Evolutionary conservation across 257 asterid genomes (phyloP).

Genomic region (Capsicum pubescens): DNA sequence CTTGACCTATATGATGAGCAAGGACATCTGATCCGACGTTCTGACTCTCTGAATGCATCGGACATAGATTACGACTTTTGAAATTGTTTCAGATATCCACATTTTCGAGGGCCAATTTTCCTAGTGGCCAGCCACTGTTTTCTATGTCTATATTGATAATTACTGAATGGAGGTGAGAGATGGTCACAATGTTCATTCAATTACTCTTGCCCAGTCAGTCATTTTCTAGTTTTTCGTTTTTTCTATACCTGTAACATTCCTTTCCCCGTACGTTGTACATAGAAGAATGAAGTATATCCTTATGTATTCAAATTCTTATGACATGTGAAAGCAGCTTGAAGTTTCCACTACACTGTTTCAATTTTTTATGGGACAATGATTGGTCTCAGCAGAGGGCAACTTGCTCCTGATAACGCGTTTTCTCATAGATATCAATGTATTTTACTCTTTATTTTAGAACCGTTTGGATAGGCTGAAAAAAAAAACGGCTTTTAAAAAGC

Average conservation of each 20-base stretch:
- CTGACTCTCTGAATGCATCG: constrained; percentile 61
- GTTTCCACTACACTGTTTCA: constrained; percentile 1
- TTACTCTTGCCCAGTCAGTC: constrained; percentile 14
- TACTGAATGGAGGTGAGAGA: constrained; percentile 19
- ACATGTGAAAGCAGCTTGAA: constrained; percentile 15
- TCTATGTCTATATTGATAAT: constrained; percentile 17
- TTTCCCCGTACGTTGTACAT: constrained; percentile 32
- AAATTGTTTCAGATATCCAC: constrained; percentile 21
- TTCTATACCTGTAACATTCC: constrained; percentile 8
- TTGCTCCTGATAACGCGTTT: not conserved
- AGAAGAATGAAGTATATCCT: constrained; percentile 25
- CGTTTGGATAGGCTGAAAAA: too few species aligned
- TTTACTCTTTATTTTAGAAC: not conserved
- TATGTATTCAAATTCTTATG: constrained; percentile 4
- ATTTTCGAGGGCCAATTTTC: constrained; percentile 36
- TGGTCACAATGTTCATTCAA: constrained; percentile 25
- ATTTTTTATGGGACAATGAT: constrained; percentile 11
- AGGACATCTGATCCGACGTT: constrained; percentile 60
- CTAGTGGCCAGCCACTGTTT: not conserved
- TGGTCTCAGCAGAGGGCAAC: not conserved
- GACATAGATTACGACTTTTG: constrained; percentile 90
- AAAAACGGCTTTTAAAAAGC: too few species aligned
- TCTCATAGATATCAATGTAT: not conserved
- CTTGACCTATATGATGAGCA: constrained; percentile 80
- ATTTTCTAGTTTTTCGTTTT: not conserved